Conservation (phyloP, 202 grass and related monocot genomes). For the Brachypodium distachyon region DNA sequence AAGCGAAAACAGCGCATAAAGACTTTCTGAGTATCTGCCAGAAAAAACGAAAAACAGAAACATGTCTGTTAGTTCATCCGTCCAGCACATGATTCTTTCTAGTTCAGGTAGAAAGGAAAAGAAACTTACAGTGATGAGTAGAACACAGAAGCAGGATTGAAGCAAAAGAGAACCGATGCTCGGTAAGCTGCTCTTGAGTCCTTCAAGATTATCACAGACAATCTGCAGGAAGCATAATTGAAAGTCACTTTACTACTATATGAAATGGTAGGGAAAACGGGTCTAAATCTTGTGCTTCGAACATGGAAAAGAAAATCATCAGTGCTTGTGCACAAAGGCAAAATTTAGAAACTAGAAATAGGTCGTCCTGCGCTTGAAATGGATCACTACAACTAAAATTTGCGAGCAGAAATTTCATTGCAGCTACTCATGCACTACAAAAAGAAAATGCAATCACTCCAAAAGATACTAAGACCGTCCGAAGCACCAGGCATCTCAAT, state of each 20-base stretch:
- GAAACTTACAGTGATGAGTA: constrained; percentile 79
- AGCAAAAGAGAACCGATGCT: constrained; percentile 71
- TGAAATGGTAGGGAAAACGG: not conserved
- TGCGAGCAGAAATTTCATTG: not conserved
- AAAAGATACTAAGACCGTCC: not conserved
- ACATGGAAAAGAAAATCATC: not conserved
- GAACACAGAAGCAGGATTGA: constrained; percentile 91
- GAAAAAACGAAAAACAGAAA: not conserved
- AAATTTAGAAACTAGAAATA: not conserved
- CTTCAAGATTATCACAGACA: constrained; percentile 66
- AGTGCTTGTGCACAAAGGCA: not conserved
- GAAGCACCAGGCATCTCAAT: not conserved
- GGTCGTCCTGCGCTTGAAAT: not conserved
- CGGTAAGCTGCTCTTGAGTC: constrained; percentile 47
- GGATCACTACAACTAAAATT: not conserved
- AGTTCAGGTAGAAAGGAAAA: constrained; percentile 13
- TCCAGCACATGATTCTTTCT: not conserved
- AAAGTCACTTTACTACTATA: not conserved
- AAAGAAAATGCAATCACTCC: not conserved
- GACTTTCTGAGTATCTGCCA: constrained; percentile 81
- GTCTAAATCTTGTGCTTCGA: not conserved
- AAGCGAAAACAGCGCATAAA: constrained; percentile 74
- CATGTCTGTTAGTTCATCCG: constrained; percentile 14
- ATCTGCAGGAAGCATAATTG: constrained; percentile 33
- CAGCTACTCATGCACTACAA: not conserved